phyloP scores from a whole-genome alignment of 441 rosid genomes.

The Macaranga tanarius region DNA sequence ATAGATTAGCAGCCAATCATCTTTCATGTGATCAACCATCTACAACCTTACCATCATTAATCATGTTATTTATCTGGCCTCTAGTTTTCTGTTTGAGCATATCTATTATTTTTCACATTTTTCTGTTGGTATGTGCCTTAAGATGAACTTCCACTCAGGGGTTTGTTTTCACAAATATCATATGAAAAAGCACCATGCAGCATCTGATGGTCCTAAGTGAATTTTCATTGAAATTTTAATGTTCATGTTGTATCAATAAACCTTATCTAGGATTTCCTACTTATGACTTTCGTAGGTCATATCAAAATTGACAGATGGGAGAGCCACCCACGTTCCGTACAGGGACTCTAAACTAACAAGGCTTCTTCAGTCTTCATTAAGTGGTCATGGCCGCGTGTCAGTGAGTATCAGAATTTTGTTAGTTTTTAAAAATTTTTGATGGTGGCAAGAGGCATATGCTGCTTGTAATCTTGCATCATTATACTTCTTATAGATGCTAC shows the following conservation, averaged over 20 bases:
- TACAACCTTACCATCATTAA: background rate
- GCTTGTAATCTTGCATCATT: background rate
- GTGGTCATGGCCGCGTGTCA: slow-evolving; percentile 99
- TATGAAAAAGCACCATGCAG: background rate
- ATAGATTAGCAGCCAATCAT: slow-evolving; percentile 11
- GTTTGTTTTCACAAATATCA: background rate
- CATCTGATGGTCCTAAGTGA: slow-evolving; percentile 14
- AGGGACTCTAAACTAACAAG: slow-evolving; percentile 98
- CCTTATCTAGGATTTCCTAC: slow-evolving; percentile 18
- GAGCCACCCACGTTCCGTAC: slow-evolving; percentile 92
- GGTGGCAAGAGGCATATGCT: background rate
- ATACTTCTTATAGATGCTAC: background rate
- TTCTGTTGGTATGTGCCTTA: background rate
- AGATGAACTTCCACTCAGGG: background rate
- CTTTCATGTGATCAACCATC: slow-evolving; percentile 13
- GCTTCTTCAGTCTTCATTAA: slow-evolving; percentile 94
- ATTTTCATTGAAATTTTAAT: background rate
- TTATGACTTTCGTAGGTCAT: slow-evolving; percentile 62
- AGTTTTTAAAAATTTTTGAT: background rate
- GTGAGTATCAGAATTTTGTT: slow-evolving; percentile 56
- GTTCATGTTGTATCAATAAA: background rate
- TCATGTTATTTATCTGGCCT: background rate
- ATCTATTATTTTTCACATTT: background rate
- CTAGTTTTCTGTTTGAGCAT: slow-evolving; percentile 6
- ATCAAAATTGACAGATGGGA: slow-evolving; percentile 95